These are phyloP conservation scores for Tinospora cordifolia DNA, from an alignment of 164 flowering plant genomes.

Conservation along the genomic window DNA sequence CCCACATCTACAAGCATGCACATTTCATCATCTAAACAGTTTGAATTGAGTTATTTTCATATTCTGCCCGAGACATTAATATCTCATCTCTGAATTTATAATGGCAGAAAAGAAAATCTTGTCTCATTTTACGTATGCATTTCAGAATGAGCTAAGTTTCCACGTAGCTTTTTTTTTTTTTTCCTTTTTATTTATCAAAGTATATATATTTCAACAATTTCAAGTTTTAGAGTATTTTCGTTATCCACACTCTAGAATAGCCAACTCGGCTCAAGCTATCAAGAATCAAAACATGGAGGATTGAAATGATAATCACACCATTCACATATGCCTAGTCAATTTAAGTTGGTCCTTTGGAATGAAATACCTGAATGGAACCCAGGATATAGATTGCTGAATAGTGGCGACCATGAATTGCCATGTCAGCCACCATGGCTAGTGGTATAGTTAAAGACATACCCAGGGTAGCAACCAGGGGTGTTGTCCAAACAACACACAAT, in stretches of 20 bases:
- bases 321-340: not conserved
- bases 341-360: not conserved
- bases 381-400: conserved; percentile 81
- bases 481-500: conserved; percentile 86
- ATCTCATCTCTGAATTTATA: not conserved
- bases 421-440: conserved; percentile 89
- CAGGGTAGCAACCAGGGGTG: conserved; percentile 80
- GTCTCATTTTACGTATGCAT: not conserved
- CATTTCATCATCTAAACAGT: not conserved
- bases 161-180: not conserved
- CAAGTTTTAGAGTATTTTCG: not conserved
- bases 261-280: not conserved
- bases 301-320: not conserved
- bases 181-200: too few species aligned
- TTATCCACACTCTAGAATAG: too few species aligned
- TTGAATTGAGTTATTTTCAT: too few species aligned
- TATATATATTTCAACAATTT: not conserved
- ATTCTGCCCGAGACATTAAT: not conserved
- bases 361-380: conserved; percentile 67
- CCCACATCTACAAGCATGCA: not conserved
- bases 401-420: conserved; percentile 83
- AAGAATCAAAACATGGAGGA: not conserved
- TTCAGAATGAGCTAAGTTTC: not conserved
- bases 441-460: conserved; percentile 95
- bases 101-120: not conserved